Base-by-base conservation (phyloP, 257 asterid genomes). In the Lithospermum erythrorhizon region DNA sequence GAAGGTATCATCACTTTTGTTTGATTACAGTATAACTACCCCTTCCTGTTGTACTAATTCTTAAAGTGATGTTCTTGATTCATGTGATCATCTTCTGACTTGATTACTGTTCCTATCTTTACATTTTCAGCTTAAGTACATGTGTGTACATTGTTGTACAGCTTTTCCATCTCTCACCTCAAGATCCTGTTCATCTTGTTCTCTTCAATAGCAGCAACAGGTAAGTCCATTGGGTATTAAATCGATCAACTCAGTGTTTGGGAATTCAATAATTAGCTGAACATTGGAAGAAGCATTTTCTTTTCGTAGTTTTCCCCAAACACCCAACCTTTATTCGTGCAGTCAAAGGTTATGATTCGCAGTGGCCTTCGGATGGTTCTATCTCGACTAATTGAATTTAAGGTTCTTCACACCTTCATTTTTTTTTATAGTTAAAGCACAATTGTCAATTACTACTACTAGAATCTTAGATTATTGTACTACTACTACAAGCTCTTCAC, bases 81-180 rank as follows among this genome's bases (percentile, higher is more conserved):
- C 1, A 8, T 35, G 47, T 35, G 11, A 11, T 8, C 15, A 35
- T 35, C 11, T 35, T 35, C 47, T 35, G 47, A 35, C 18, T 20
- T 23, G 59, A 30, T 0, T 30, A 45, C 7, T 51, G 1, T 57
- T 18, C 15, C 15, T 55, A 56, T 29, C 56, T 35, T 9, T 53
- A 18, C 58, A 61, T 67, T 77, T 87, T 63, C 95, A 90, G 97
- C 76, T 30, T 74, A 59, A 66, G 61, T 66, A 77, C 85, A 49
- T 85, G 94, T 23, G 76, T 70, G 64, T 90, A 90, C 75, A 74
- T 87, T 17, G 90, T 73, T 57, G 63, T 83, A 62, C 90, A 85
- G 55, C 87, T 87, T 55, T 78, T 76, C 78, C 73, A 49, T 47
- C 85, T 83, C 73, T 68, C 83, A 18, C 35, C 90, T 63, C 70